These are phyloP conservation scores for Rhexocercosporidium sp. DNA, from an alignment of 2,329 filamentous ascomycete genomes.

Conservation along the genomic window DNA sequence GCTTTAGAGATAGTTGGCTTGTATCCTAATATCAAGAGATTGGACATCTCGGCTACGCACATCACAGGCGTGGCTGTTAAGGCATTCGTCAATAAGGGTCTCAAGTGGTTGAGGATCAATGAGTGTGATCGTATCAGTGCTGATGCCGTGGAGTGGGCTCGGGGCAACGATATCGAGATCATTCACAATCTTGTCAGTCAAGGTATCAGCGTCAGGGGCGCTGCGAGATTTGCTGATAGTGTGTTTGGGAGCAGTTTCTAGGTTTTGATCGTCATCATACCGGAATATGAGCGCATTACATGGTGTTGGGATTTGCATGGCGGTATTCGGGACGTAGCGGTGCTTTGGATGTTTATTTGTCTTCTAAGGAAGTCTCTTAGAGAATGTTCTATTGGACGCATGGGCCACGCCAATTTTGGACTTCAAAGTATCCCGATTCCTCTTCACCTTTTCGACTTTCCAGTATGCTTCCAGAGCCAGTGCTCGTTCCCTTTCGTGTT, in stretches of 20 bases:
- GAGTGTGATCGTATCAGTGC: slow-evolving; percentile 34
- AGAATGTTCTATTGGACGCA: neutral
- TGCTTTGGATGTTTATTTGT: neutral
- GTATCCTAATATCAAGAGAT: slow-evolving; percentile 36
- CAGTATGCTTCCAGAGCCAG: neutral
- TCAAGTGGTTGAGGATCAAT: slow-evolving; percentile 37
- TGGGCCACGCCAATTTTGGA: no score
- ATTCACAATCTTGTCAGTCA: slow-evolving; percentile 5
- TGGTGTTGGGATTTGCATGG: neutral
- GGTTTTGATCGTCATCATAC: neutral
- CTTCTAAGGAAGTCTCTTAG: neutral
- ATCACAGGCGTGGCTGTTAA: slow-evolving; percentile 44
- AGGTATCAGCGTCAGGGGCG: neutral
- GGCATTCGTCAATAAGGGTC: slow-evolving; percentile 37
- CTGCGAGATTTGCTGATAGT: slow-evolving; percentile 12
- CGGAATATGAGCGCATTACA: neutral
- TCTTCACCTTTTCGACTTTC: neutral
- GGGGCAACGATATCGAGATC: slow-evolving; percentile 37
- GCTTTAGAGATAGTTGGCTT: slow-evolving; percentile 31
- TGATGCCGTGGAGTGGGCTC: slow-evolving; percentile 43
- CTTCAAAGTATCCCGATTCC: neutral
- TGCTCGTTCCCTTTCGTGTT: neutral
- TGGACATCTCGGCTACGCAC: slow-evolving; percentile 37
- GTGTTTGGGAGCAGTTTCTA: slow-evolving; percentile 12
- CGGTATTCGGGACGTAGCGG: neutral